Base-by-base conservation (phyloP, 768 basidiomycete species). In the Auricularia auricula-judae region DNA sequence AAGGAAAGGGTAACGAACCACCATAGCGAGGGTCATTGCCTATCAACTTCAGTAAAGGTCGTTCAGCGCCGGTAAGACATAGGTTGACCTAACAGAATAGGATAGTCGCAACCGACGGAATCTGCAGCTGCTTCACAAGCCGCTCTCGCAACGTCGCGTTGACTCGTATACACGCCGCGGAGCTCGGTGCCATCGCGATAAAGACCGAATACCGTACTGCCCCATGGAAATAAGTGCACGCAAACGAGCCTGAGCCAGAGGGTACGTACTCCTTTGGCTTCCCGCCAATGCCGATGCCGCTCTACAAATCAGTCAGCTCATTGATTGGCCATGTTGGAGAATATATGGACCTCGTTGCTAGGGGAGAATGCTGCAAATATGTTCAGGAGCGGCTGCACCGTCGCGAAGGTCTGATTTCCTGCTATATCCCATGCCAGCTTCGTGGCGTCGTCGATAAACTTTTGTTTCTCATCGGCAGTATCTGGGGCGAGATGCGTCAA, bases 341-440 rank as follows among this genome's bases (percentile, higher is more conserved):
- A 29, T 29, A 29, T 5, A 21, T 18, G 5, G 42, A 87, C 90
- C 79, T 90, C 87, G 66, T 80, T 80, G 71, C 89, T 91, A 0
- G 89, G 84, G 21, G 86, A 78, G 67, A 89, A 91, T 0, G 86
- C 87, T 4, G 86, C 89, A 87, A 88, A 92, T 67, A 91, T 89
- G 70, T 91, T 91, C 67, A 91, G 74, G 58, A 91, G 75, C 2
- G 88, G 88, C 68, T 82, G 82, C 21, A 92, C 88, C 0, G 87
- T 85, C 66, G 86, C 80, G 72, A 90, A 91, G 0, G 89, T 90
- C 67, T 88, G 86, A 69, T 89, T 89, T 35, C 79, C 74, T 2
- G 89, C 85, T 39, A 91, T 78, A 70, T 89, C 89, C 56, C 80
- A 71, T 0, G 87, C 89, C 10, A 91, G 82, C 35, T 86, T 80